Conservation (phyloP, 148 eudicot genomes). For the Oxyria digyna region DNA sequence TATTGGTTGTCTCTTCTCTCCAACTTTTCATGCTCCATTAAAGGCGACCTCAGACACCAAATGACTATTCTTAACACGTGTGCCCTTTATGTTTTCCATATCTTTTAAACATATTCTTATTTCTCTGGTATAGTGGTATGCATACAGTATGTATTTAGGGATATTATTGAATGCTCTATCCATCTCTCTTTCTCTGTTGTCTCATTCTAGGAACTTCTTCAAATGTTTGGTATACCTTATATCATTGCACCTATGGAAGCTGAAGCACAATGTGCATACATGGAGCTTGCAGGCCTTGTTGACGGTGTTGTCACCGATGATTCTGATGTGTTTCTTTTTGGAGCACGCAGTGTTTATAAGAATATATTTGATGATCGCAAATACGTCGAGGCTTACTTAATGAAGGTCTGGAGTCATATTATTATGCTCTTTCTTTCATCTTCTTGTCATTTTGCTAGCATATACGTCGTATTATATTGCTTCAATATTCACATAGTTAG, state of each 20-base stretch:
- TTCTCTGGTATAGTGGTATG: background rate
- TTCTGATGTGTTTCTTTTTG: slow-evolving; percentile 95
- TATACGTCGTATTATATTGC: background rate
- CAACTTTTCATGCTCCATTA: background rate
- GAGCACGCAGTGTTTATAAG: slow-evolving; percentile 84
- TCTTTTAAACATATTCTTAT: background rate
- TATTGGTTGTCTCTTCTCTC: background rate
- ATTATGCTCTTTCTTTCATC: background rate
- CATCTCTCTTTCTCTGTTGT: slow-evolving; percentile 6
- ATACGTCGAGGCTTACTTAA: slow-evolving; percentile 85
- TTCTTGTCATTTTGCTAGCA: background rate
- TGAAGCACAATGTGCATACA: slow-evolving; percentile 97
- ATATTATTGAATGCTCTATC: background rate
- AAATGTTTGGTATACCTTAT: slow-evolving; percentile 97
- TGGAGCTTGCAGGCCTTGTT: slow-evolving; percentile 89
- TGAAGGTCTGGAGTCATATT: slow-evolving; percentile 48
- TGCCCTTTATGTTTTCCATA: background rate
- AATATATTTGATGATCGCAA: slow-evolving; percentile 98
- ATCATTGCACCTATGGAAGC: slow-evolving; percentile 99
- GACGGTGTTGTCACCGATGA: slow-evolving; percentile 99
- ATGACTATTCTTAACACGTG: background rate
- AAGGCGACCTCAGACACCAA: background rate
- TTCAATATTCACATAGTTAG: background rate
- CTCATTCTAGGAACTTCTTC: slow-evolving; percentile 77
- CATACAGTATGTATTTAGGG: background rate